phyloP scores from a whole-genome alignment of 352 stramenopile species.

The Phytophthora tubulina region DNA sequence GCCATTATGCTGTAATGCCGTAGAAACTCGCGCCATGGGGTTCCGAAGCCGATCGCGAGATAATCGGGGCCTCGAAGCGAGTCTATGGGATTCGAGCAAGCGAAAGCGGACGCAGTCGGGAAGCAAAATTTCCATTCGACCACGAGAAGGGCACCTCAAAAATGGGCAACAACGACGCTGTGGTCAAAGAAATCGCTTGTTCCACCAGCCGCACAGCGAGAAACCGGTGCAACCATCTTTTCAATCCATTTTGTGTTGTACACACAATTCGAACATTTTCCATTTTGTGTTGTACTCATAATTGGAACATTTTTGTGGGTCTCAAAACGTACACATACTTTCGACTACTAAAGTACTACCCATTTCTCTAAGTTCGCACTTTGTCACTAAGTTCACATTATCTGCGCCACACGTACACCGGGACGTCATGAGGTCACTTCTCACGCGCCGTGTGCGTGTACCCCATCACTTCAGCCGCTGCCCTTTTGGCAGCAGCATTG shows the following conservation, averaged over 20 bases:
- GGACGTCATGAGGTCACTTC: slow-evolving; percentile 29
- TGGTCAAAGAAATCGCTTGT: neutral
- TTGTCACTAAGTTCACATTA: slow-evolving; percentile 4
- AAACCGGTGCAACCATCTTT: neutral
- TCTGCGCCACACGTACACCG: slow-evolving; percentile 14
- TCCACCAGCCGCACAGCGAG: slow-evolving; percentile 8
- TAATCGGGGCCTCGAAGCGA: slow-evolving; percentile 12
- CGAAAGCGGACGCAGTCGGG: slow-evolving; percentile 17
- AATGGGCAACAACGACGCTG: slow-evolving; percentile 2
- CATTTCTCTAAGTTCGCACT: neutral
- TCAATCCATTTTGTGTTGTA: neutral
- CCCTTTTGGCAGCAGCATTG: slow-evolving; percentile 5
- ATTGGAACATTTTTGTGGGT: neutral
- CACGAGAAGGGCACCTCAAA: slow-evolving; percentile 1
- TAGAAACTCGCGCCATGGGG: slow-evolving; percentile 8
- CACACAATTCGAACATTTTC: neutral
- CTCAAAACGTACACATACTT: neutral
- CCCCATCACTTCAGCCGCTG: neutral
- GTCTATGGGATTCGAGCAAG: slow-evolving; percentile 20
- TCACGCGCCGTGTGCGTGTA: slow-evolving; percentile 31
- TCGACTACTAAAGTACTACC: neutral
- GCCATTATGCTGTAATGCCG: slow-evolving; percentile 7
- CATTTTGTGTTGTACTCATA: neutral
- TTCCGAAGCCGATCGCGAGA: slow-evolving; percentile 26
- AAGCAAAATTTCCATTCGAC: slow-evolving; percentile 23